These are phyloP conservation scores for Russula lepida DNA, from an alignment of 768 basidiomycete species.

Conservation along the genomic window DNA sequence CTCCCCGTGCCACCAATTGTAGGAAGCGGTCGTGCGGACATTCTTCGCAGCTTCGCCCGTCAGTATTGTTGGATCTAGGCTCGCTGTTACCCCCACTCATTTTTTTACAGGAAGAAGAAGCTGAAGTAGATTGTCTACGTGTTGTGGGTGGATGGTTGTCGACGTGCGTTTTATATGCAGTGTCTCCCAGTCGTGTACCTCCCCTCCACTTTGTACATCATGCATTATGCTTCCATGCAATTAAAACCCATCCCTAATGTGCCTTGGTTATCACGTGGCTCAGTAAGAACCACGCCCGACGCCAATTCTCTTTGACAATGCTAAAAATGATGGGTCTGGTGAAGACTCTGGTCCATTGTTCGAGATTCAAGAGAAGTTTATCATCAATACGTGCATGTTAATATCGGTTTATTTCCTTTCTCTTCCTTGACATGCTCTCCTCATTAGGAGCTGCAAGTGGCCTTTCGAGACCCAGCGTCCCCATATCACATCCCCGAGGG, in stretches of 20 bases:
- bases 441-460: constrained; percentile 47
- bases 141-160: background rate
- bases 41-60: constrained; percentile 88
- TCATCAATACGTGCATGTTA: constrained; percentile 16
- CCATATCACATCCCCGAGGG: constrained; percentile 61
- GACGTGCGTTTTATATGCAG: background rate
- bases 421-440: background rate
- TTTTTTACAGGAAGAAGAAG: constrained; percentile 76
- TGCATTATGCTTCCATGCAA: background rate
- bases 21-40: constrained; percentile 90
- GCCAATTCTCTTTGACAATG: background rate
- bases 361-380: background rate
- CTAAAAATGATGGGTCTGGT: background rate
- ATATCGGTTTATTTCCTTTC: background rate
- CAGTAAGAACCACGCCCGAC: background rate
- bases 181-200: constrained; percentile 10
- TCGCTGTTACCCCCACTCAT: background rate
- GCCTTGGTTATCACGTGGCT: background rate
- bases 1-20: constrained; percentile 99
- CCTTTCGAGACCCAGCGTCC: constrained; percentile 54
- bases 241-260: too few species aligned
- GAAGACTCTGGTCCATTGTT: background rate
- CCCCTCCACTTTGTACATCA: background rate
- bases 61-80: constrained; percentile 31
- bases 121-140: constrained; percentile 58